phyloP scores from a whole-genome alignment of 2,329 filamentous ascomycete genomes.

The Colletotrichum australisinense region DNA sequence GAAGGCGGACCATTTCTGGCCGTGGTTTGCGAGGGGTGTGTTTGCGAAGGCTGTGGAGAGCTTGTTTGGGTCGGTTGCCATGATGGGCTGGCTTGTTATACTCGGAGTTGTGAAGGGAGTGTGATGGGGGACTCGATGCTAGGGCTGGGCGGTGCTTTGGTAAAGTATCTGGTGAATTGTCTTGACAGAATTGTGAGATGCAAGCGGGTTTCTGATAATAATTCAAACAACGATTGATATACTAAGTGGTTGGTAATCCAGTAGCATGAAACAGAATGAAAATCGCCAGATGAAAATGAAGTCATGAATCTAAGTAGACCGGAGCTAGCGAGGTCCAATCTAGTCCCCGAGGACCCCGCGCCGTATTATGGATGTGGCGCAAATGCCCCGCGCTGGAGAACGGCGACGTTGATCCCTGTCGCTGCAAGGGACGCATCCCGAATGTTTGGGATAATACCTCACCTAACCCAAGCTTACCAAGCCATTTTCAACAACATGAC shows the following conservation, averaged over 20 bases:
- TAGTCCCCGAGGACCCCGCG: constrained; percentile 22
- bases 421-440: not conserved
- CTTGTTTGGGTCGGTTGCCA: constrained; percentile 41
- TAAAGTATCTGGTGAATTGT: not conserved
- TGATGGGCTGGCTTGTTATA: constrained; percentile 1
- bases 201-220: not conserved
- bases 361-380: not conserved
- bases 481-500: not conserved
- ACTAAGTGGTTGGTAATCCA: not conserved
- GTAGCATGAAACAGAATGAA: not conserved
- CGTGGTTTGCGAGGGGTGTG: constrained; percentile 48
- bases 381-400: constrained; percentile 19
- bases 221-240: not conserved
- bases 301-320: not conserved
- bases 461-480: not conserved
- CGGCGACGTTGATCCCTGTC: constrained; percentile 22
- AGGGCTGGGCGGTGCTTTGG: not conserved
- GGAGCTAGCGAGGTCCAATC: not conserved
- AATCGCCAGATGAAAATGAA: not conserved
- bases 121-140: not conserved
- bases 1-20: constrained; percentile 57
- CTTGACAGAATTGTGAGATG: not conserved
- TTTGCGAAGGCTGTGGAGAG: constrained; percentile 49
- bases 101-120: not conserved
- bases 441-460: not conserved